Evolutionary conservation across 805 yeast genomes (phyloP).

Genomic region (Starmerella stigmatis): DNA sequence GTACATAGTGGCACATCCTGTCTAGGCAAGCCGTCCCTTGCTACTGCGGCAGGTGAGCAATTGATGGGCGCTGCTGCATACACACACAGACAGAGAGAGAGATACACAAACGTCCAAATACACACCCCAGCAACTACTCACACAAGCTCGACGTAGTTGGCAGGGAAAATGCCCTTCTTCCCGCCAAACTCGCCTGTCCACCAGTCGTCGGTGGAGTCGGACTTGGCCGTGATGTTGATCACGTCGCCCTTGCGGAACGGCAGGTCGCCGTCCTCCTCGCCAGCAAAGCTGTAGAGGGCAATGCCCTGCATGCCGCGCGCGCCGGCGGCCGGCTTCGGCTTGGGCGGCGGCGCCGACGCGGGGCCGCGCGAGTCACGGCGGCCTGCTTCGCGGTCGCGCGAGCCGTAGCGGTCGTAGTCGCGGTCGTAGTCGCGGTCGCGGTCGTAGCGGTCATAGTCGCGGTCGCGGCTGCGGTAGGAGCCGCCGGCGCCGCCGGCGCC

Average conservation of each 20-base stretch:
- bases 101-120: too few relatives aligned
- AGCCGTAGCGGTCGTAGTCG: constrained; percentile 24
- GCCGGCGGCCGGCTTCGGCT: constrained; percentile 10
- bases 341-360: constrained; percentile 9
- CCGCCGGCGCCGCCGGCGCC: neutral
- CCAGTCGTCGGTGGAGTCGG: constrained; percentile 91
- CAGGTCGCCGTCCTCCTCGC: constrained; percentile 88
- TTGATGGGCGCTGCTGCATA: too few relatives aligned
- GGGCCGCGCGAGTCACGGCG: constrained; percentile 4
- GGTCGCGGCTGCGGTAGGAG: constrained; percentile 7
- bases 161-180: constrained; percentile 88
- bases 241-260: constrained; percentile 92
- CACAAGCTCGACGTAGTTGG: constrained; percentile 82
- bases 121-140: constrained; percentile 30
- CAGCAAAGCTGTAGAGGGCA: constrained; percentile 79
- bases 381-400: constrained; percentile 34
- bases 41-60: too few relatives aligned
- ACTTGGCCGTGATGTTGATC: constrained; percentile 72
- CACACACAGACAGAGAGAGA: too few relatives aligned
- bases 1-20: neutral
- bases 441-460: constrained; percentile 10
- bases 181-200: constrained; percentile 92
- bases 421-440: constrained; percentile 24
- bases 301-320: constrained; percentile 62
- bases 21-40: too few relatives aligned